phyloP scores from a whole-genome alignment of 805 yeast species.

The Schwanniomyces occidentalis region DNA sequence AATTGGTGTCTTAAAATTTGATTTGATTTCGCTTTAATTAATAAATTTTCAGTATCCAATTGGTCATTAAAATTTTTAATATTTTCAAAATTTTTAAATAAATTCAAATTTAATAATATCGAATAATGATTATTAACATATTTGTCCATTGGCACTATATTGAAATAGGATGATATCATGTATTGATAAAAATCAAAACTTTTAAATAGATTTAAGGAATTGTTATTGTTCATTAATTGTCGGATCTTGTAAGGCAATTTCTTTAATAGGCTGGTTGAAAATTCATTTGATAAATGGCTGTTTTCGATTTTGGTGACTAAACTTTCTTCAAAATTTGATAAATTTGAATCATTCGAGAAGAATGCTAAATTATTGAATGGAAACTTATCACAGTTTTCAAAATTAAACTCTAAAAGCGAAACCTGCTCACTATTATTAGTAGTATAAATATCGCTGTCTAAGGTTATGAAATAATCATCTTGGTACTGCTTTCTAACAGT shows the following conservation, averaged over 20 bases:
- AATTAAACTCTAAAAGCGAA: slow-evolving; percentile 11
- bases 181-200: slow-evolving; percentile 35
- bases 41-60: slow-evolving; percentile 21
- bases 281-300: slow-evolving; percentile 21
- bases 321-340: slow-evolving; percentile 32
- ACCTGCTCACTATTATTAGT: slow-evolving; percentile 20
- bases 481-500: slow-evolving; percentile 19
- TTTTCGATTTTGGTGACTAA: slow-evolving; percentile 29
- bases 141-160: slow-evolving; percentile 27
- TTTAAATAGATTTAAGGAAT: slow-evolving; percentile 34
- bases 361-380: slow-evolving; percentile 35
- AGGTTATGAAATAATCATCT: slow-evolving; percentile 33
- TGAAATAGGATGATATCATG: slow-evolving; percentile 41
- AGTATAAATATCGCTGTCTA: slow-evolving; percentile 35
- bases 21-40: slow-evolving; percentile 21
- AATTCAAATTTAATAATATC: slow-evolving; percentile 33
- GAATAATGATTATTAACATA: slow-evolving; percentile 38
- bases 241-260: slow-evolving; percentile 38
- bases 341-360: slow-evolving; percentile 40
- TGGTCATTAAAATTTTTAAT: slow-evolving; percentile 31
- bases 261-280: slow-evolving; percentile 21
- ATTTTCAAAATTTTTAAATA: slow-evolving; percentile 39
- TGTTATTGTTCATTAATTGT: slow-evolving; percentile 28
- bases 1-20: slow-evolving; percentile 26
- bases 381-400: slow-evolving; percentile 22